phyloP scores from a whole-genome alignment of 352 stramenopile genomes.

The Phytophthora meadii region DNA sequence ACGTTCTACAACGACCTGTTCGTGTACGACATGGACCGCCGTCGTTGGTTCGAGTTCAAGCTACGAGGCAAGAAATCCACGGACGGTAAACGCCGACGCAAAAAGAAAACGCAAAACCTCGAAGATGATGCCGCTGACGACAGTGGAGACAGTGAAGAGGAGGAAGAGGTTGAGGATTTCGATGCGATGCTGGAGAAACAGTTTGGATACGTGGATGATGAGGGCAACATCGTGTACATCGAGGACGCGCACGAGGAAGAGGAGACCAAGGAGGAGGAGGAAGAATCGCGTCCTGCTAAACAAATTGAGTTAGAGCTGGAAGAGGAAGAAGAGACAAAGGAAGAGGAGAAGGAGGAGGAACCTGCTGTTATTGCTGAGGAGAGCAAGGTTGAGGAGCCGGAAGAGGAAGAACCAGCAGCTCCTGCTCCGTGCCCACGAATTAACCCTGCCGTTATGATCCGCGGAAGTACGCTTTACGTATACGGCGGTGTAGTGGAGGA shows the following conservation, averaged over 20 bases:
- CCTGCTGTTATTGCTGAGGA: constrained; percentile 25
- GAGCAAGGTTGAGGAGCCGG: constrained; percentile 18
- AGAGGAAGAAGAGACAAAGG: constrained; percentile 43
- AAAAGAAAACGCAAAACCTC: constrained; percentile 60
- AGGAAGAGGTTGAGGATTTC: constrained; percentile 85
- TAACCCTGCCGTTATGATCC: constrained; percentile 89
- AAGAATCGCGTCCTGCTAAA: constrained; percentile 10
- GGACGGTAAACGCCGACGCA: constrained; percentile 65
- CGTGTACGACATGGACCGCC: constrained; percentile 96
- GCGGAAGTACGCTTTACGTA: constrained; percentile 92
- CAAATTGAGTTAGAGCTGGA: constrained; percentile 27
- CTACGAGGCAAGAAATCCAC: constrained; percentile 87
- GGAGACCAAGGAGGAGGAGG: constrained; percentile 57
- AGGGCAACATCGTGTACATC: constrained; percentile 96
- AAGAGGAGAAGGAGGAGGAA: constrained; percentile 52
- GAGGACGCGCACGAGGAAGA: constrained; percentile 89
- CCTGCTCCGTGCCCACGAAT: constrained; percentile 81
- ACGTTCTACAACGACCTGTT: constrained; percentile 98
- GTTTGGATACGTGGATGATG: constrained; percentile 95
- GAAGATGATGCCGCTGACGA: constrained; percentile 50
- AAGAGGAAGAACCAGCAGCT: constrained; percentile 36
- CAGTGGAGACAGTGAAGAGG: constrained; percentile 64
- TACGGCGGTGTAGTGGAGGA: constrained; percentile 95
- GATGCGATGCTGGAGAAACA: constrained; percentile 90
- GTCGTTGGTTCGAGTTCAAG: constrained; percentile 95